These are phyloP conservation scores for Fusarium piperis DNA, from an alignment of 2,329 filamentous ascomycete genomes.

Conservation along the genomic window DNA sequence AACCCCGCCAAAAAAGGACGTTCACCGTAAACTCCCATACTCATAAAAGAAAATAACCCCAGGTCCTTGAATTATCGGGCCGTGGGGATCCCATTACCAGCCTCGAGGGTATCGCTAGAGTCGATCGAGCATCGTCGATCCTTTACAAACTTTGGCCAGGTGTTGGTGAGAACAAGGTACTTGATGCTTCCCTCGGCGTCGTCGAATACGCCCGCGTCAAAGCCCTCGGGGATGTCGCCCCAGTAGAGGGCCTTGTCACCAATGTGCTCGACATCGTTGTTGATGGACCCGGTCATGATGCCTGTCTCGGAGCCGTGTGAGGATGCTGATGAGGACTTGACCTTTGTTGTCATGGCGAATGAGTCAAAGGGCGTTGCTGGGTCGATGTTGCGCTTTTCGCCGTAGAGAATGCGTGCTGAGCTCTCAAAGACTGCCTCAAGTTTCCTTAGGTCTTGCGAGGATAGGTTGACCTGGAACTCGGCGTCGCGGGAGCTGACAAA, in stretches of 20 bases:
- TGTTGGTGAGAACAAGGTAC: slow-evolving; percentile 75
- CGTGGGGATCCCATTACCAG: slow-evolving; percentile 24
- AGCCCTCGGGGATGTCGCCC: slow-evolving; percentile 60
- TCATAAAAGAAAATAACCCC: slow-evolving; percentile 5
- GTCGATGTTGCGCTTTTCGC: slow-evolving; percentile 51
- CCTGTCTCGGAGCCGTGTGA: slow-evolving; percentile 37
- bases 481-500: slow-evolving; percentile 52
- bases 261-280: slow-evolving; percentile 24
- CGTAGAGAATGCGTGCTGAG: slow-evolving; percentile 58
- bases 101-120: slow-evolving; percentile 37
- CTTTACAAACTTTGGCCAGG: slow-evolving; percentile 70
- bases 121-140: slow-evolving; percentile 51
- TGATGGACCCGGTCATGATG: slow-evolving; percentile 30
- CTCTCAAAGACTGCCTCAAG: slow-evolving; percentile 67
- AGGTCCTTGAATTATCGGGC: not conserved
- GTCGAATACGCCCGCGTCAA: slow-evolving; percentile 67
- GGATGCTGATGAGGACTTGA: slow-evolving; percentile 31
- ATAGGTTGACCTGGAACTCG: slow-evolving; percentile 74
- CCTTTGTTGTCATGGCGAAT: slow-evolving; percentile 36
- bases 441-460: slow-evolving; percentile 62
- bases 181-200: slow-evolving; percentile 69
- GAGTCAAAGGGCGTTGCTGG: slow-evolving; percentile 57
- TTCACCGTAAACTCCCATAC: slow-evolving; percentile 28
- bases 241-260: slow-evolving; percentile 46
- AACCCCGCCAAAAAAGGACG: not conserved